Conservation (phyloP, 2,329 filamentous ascomycete genomes). For the Ilyonectria destructans region DNA sequence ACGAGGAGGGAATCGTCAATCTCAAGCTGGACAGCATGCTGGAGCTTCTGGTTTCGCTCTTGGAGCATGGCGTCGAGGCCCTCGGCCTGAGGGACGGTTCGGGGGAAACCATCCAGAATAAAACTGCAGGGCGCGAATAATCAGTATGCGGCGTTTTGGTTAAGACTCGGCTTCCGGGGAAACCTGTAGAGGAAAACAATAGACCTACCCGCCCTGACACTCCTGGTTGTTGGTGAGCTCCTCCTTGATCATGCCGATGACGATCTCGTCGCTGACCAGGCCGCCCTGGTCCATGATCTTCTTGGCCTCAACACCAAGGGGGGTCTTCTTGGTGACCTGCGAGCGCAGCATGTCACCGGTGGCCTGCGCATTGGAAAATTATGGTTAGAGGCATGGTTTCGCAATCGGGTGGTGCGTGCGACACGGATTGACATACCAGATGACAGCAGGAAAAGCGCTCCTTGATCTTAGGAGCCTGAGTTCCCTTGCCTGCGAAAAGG, state of each 20-base stretch:
- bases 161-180: constrained; percentile 19
- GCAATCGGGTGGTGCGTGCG: constrained; percentile 18
- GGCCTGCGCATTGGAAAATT: constrained; percentile 71
- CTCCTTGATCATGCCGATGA: constrained; percentile 99
- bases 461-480: constrained; percentile 97
- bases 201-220: constrained; percentile 90
- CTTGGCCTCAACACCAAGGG: constrained; percentile 95
- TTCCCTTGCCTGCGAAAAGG: constrained; percentile 87
- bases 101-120: constrained; percentile 98
- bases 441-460: constrained; percentile 98
- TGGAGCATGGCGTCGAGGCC: constrained; percentile 93
- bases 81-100: constrained; percentile 95
- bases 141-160: constrained; percentile 39
- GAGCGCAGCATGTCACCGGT: constrained; percentile 99
- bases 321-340: constrained; percentile 97
- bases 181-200: constrained; percentile 48
- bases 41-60: constrained; percentile 84
- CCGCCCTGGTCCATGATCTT: constrained; percentile 99
- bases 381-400: constrained; percentile 33
- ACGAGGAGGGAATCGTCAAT: constrained; percentile 97
- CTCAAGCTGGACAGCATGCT: constrained; percentile 96
- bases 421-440: constrained; percentile 75
- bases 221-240: constrained; percentile 95
- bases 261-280: constrained; percentile 98
- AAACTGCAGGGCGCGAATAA: constrained; percentile 73